Evolutionary conservation across 2,329 filamentous ascomycete genomes (phyloP), one percentile per base, ranked within the genome.

Genomic region (Tolypocladium tropicale): DNA sequence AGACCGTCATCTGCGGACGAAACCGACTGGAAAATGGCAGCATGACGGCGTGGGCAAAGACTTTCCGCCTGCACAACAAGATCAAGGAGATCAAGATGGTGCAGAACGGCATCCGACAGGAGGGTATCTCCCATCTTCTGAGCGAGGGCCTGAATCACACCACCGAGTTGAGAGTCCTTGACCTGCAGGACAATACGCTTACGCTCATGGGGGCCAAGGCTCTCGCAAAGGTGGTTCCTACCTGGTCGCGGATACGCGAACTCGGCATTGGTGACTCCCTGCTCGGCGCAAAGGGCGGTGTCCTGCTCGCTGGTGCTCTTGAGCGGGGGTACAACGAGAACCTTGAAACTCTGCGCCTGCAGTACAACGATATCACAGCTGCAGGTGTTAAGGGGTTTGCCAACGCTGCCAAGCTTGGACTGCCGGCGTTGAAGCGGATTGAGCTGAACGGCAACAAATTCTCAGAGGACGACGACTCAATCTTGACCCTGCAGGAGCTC

Each of bases 361-460:
- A 96, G 70, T 97, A 88, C 78, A 97, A 97, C 74, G 94, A 99
- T 62, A 94, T 99, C 67, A 91, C 89, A 43, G 78, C 85, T 1
- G 80, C 84, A 56, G 89, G 87, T 21, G 72, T 97, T 53, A 85
- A 88, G 67, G 81, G 79, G 3, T 78, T 99, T 55, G 81, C 86
- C 3, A 75, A 81, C 23, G 89, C 89, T 3, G 84, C 84, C 5
- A 83, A 83, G 64, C 75, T 80, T 10, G 78, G 79, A 2, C 79
- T 99, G 10, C 91, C 90, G 2, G 81, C 81, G 14, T 76, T 99
- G 62, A 88, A 86, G 74, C 86, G 92, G 65, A 83, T 99, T 53
- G 94, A 97, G 74, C 76, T 99, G 62, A 97, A 99, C 70, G 94
- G 94, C 53, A 99, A 99, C 77, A 94, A 90, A 68, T 96, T 99